Percentiles rank a stretch among this genome's conserved stretches.
These are phyloP conservation scores for Exophiala viscosa DNA, from an alignment of 2,329 filamentous ascomycete species.

Conservation along the genomic window DNA sequence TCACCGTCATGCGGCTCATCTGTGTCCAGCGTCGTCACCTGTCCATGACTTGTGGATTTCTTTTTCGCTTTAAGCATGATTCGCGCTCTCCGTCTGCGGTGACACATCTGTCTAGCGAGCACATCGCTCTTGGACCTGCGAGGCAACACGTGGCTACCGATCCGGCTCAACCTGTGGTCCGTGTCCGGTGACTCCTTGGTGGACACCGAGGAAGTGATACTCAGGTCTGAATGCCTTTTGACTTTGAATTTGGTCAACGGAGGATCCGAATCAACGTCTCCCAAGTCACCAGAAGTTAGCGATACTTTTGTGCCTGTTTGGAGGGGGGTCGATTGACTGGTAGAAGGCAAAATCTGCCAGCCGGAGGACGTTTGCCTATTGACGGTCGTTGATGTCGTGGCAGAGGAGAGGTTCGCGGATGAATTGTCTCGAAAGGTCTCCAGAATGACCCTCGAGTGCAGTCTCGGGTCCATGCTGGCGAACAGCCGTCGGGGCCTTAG, in stretches of 20 bases:
- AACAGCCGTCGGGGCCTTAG: slow-evolving; percentile 26
- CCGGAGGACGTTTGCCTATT: slow-evolving; percentile 16
- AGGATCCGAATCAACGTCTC: slow-evolving; percentile 24
- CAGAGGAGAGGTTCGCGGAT: slow-evolving; percentile 1
- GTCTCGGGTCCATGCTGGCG: slow-evolving; percentile 25
- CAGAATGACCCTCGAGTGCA: slow-evolving; percentile 3
- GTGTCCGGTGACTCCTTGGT: background rate
- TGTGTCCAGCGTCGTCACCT: background rate
- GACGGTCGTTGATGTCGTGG: background rate
- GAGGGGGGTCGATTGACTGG: slow-evolving; percentile 7
- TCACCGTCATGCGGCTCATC: background rate
- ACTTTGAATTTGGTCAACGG: slow-evolving; percentile 19
- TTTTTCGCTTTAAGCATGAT: slow-evolving; percentile 21
- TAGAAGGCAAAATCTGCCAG: slow-evolving; percentile 27
- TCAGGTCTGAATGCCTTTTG: slow-evolving; percentile 11
- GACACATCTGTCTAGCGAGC: slow-evolving; percentile 16
- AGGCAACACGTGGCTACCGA: background rate
- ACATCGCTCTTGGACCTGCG: slow-evolving; percentile 24
- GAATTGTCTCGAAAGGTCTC: background rate
- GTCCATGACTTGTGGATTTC: slow-evolving; percentile 13
- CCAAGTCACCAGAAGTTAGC: slow-evolving; percentile 25
- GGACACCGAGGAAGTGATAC: slow-evolving; percentile 6
- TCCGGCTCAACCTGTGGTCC: background rate
- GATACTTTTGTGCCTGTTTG: slow-evolving; percentile 11
- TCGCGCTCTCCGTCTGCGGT: slow-evolving; percentile 15